These are phyloP conservation scores for Venturia pyrina DNA, from an alignment of 2,329 filamentous ascomycete genomes.

Conservation along the genomic window DNA sequence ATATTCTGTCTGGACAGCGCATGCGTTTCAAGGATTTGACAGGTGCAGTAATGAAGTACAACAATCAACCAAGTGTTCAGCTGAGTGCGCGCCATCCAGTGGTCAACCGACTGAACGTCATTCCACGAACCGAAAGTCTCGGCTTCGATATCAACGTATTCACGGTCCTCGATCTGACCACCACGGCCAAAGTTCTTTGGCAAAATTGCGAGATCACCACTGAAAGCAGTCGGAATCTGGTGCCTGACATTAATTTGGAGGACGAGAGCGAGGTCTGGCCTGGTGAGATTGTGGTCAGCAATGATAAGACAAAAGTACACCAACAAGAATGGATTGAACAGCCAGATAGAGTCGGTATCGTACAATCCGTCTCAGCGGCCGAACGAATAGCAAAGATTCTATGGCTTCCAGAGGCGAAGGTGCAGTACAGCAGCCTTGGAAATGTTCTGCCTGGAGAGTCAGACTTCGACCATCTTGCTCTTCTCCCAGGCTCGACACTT, in stretches of 20 bases:
- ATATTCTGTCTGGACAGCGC: conserved; percentile 35
- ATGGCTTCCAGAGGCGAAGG: conserved; percentile 38
- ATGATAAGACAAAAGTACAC: conserved; percentile 24
- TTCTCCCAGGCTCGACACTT: conserved; percentile 12
- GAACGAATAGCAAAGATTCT: conserved; percentile 46
- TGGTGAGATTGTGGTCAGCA: conserved; percentile 43
- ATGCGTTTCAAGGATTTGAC: conserved; percentile 46
- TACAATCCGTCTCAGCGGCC: conserved; percentile 45
- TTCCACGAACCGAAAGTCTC: conserved; percentile 37
- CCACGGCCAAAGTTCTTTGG: conserved; percentile 47
- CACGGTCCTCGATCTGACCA: conserved; percentile 38
- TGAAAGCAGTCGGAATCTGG: conserved; percentile 34
- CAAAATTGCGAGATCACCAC: conserved; percentile 44
- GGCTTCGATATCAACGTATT: conserved; percentile 52
- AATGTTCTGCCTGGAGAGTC: not conserved
- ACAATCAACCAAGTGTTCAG: conserved; percentile 17
- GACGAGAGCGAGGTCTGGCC: conserved; percentile 49
- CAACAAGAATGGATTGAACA: conserved; percentile 25
- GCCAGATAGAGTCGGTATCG: conserved; percentile 43
- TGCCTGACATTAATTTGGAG: conserved; percentile 41
- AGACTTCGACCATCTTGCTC: not conserved
- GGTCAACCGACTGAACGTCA: conserved; percentile 20
- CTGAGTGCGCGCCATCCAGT: not conserved
- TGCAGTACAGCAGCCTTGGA: conserved; percentile 22
- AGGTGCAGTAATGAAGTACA: conserved; percentile 43